These are phyloP conservation scores for Stemphylium lycopersici DNA, from an alignment of 2,329 filamentous ascomycete genomes.

Conservation along the genomic window DNA sequence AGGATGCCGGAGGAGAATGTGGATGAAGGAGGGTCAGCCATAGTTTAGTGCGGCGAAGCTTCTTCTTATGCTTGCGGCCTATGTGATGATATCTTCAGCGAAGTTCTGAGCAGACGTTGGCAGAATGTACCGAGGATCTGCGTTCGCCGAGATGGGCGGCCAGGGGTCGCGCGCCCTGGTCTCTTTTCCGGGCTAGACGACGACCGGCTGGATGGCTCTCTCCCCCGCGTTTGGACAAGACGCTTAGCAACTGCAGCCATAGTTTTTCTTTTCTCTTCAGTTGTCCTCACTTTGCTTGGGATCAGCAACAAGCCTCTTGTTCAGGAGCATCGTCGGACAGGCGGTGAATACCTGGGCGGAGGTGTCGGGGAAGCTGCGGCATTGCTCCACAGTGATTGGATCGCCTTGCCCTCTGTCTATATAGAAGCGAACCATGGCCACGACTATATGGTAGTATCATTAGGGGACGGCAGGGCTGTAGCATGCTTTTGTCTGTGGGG, in stretches of 20 bases:
- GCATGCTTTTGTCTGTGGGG: no score
- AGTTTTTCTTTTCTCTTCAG: no score
- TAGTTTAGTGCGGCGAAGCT: slow-evolving; percentile 23
- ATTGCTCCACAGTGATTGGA: slow-evolving; percentile 32
- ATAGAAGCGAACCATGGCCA: neutral
- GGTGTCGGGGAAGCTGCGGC: slow-evolving; percentile 34
- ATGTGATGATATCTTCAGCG: slow-evolving; percentile 27
- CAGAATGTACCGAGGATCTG: slow-evolving; percentile 19
- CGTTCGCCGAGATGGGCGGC: neutral
- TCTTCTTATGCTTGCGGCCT: slow-evolving; percentile 16
- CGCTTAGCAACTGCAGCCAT: no score
- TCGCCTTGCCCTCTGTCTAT: neutral
- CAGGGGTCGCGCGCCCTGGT: neutral
- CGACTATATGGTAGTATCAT: neutral
- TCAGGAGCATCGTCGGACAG: neutral
- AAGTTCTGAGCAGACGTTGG: slow-evolving; percentile 10
- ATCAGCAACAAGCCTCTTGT: neutral
- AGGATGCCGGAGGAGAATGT: slow-evolving; percentile 11
- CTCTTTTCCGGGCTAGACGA: neutral
- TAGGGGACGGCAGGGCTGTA: no score
- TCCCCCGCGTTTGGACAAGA: neutral
- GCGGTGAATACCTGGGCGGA: slow-evolving; percentile 9
- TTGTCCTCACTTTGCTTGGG: no score
- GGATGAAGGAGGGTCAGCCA: slow-evolving; percentile 30
- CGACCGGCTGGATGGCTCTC: neutral